Evolutionary conservation across 202 grass and related monocot species (phyloP).

Genomic region (Setaria italica): DNA sequence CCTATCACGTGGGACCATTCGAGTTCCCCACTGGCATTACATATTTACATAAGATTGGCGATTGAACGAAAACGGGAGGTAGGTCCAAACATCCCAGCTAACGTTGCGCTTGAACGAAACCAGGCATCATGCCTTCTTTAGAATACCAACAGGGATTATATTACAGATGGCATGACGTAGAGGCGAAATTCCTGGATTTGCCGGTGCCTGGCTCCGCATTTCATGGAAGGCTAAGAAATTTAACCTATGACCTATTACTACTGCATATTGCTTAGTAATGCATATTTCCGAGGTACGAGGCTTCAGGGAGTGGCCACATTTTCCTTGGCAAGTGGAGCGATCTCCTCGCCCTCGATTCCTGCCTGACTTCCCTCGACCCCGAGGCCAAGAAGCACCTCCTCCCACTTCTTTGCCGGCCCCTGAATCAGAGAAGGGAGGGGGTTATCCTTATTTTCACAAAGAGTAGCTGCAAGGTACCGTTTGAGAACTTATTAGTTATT

Average conservation of each 20-base stretch:
- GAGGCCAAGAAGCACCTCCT: constrained; percentile 65
- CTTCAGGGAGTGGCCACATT: constrained; percentile 84
- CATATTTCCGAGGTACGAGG: background rate
- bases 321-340: constrained; percentile 76
- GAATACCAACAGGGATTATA: constrained; percentile 9
- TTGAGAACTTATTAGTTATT: background rate
- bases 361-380: constrained; percentile 64
- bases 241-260: background rate
- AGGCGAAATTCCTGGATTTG: constrained; percentile 6
- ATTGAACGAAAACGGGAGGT: background rate
- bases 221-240: background rate
- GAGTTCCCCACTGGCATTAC: background rate
- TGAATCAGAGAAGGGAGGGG: constrained; percentile 38
- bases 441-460: constrained; percentile 3
- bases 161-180: background rate
- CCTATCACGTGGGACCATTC: background rate
- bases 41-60: background rate
- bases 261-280: background rate
- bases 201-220: background rate
- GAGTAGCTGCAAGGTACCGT: background rate
- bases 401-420: constrained; percentile 91
- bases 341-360: constrained; percentile 75
- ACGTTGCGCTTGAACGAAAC: background rate
- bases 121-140: background rate
- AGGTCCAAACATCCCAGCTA: background rate